A percentile compares a stretch with the other conserved stretches of the same genome.
phyloP scores from a whole-genome alignment of 164 flowering plant genomes.

The Paratinospora sagittata region DNA sequence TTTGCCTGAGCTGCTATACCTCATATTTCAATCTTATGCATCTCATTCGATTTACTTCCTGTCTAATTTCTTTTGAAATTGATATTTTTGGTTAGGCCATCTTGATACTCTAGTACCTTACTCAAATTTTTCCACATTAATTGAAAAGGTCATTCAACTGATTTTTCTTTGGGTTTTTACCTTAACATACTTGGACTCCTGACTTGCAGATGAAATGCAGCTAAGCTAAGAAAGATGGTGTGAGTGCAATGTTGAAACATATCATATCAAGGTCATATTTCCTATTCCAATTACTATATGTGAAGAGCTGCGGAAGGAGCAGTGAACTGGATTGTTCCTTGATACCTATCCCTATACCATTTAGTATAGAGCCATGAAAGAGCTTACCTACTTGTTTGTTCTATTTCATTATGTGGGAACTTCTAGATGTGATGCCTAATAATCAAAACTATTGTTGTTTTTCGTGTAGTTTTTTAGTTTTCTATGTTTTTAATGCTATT shows the following conservation, averaged over 20 bases:
- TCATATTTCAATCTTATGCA: too few species aligned
- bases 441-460: neutral
- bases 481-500: neutral
- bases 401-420: neutral
- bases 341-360: neutral
- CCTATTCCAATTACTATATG: neutral
- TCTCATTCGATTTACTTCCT: too few species aligned
- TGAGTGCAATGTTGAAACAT: neutral
- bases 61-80: neutral
- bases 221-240: neutral
- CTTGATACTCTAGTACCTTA: neutral
- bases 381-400: neutral
- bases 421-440: neutral
- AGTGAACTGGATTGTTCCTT: neutral
- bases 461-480: neutral
- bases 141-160: neutral
- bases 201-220: neutral
- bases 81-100: neutral
- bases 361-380: neutral
- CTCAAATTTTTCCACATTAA: neutral
- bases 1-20: too few species aligned
- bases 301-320: neutral
- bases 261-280: neutral
- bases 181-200: neutral
- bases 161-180: neutral